Conservation (phyloP, 2,329 filamentous ascomycete species). For the Sporothrix dimorphospora region DNA sequence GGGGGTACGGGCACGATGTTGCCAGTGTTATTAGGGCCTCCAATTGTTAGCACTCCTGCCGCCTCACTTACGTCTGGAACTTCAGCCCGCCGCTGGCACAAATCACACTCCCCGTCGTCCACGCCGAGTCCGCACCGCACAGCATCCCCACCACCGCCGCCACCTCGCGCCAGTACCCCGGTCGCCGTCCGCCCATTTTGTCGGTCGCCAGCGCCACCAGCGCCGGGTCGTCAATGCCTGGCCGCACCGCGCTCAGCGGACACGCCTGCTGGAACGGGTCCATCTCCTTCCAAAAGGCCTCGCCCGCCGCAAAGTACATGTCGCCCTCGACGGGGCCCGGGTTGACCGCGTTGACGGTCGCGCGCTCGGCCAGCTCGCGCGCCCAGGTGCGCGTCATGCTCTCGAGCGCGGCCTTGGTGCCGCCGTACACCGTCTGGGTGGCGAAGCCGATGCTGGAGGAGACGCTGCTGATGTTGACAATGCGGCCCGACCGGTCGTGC, state of each 20-base stretch:
- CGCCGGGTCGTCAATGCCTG: conserved; percentile 63
- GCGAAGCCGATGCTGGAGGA: conserved; percentile 57
- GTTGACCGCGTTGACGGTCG: conserved; percentile 61
- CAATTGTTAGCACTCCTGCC: neutral
- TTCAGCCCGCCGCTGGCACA: conserved; percentile 78
- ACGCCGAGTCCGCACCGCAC: conserved; percentile 69
- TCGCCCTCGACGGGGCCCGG: conserved; percentile 58
- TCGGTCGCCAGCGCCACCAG: conserved; percentile 50
- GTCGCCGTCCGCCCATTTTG: conserved; percentile 56
- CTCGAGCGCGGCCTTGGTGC: conserved; percentile 61
- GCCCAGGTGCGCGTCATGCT: conserved; percentile 63
- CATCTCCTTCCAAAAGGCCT: conserved; percentile 48
- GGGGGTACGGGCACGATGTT: neutral
- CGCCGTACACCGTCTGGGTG: conserved; percentile 58
- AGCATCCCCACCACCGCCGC: conserved; percentile 78
- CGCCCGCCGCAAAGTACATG: conserved; percentile 52
- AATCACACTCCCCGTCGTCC: conserved; percentile 78
- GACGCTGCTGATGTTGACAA: conserved; percentile 60
- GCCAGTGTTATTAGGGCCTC: neutral
- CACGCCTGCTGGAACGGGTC: conserved; percentile 62
- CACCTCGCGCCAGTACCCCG: conserved; percentile 70
- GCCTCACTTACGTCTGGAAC: conserved; percentile 32
- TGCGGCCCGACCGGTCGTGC: conserved; percentile 61
- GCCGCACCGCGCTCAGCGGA: conserved; percentile 61
- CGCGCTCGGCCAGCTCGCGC: conserved; percentile 55